Percentiles rank a stretch among this genome's conserved stretches.
Conservation (phyloP, 164 flowering plant genomes). For the Cinnamomum micranthum region DNA sequence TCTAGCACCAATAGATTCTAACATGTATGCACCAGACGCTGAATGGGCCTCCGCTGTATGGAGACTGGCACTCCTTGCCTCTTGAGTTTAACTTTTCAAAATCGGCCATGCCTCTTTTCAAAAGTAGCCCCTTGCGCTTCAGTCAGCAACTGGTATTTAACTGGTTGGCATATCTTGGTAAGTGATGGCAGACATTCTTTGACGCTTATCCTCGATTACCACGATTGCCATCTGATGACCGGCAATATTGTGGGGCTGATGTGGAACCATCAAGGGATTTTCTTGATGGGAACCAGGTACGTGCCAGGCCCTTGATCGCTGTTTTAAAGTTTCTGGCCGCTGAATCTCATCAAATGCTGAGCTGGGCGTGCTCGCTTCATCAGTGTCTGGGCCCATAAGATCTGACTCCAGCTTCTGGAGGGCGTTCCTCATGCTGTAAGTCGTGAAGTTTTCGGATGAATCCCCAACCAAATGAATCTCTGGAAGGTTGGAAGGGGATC, state of each 20-base stretch:
- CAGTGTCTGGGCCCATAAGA: conserved; percentile 65
- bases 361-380: conserved; percentile 27
- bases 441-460: conserved; percentile 22
- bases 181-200: conserved; percentile 24
- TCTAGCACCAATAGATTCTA: conserved; percentile 38
- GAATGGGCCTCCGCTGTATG: conserved; percentile 29
- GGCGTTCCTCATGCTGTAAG: conserved; percentile 30
- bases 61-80: conserved; percentile 17
- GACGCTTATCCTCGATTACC: conserved; percentile 40
- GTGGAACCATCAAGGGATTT: conserved; percentile 10
- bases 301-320: conserved; percentile 30
- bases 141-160: conserved; percentile 19
- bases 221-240: conserved; percentile 23
- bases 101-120: conserved; percentile 13
- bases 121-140: conserved; percentile 23
- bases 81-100: conserved; percentile 6
- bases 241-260: conserved; percentile 27
- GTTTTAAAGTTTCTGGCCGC: conserved; percentile 25
- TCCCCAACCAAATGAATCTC: conserved; percentile 19
- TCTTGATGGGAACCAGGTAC: conserved; percentile 16
- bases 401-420: conserved; percentile 61
- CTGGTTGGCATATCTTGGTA: neutral
- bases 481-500: conserved; percentile 16
- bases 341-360: conserved; percentile 27
- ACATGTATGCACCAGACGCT: conserved; percentile 38